Evolutionary conservation across 2,329 filamentous ascomycete genomes (phyloP), one percentile per base, ranked within the genome.

Genomic region (Cytospora piceicola): DNA sequence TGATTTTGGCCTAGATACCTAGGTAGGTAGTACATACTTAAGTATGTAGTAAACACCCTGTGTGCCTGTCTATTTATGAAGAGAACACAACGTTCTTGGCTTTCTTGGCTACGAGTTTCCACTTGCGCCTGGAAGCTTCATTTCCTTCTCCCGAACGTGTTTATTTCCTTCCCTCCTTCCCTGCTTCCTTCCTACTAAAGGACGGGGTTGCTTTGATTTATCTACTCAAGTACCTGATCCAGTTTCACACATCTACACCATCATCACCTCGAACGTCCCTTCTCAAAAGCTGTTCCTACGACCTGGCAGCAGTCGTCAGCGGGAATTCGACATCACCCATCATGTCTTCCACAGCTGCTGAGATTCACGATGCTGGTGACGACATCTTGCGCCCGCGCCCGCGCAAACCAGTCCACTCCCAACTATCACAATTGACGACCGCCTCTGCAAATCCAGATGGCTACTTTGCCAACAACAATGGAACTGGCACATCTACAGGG

Each of bases 321-420:
- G 46, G 22, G 22, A 49, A 29, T 2, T n/a, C n/a, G 46, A 12
- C n/a, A 24, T 29, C 39, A 53, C n/a, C 29, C 30, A 53, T 49
- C 52, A 75, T 75, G 73, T 68, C 74, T 46, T 71, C 73, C 9
- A 36, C 34, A 39, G 72, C 73, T n/a, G 72, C 73, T 55, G 70
- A 73, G 60, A 67, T 72, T 57, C 65, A 76, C 53, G 71, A 73
- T 55, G 64, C 77, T 61, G 73, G 75, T 68, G 82, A 82, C 61
- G 75, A 81, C 67, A 76, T 83, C 61, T 71, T 83, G 63, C 81
- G 83, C 7, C 81, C 83, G 20, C 78, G 83, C 12, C 80, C 82
- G 29, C 79, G 81, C 68, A 85, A 84, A 69, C 79, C 81, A 0
- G 75, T 80, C 67, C 82, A 83, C 64, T 74, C 79, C 2, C 82